Base-by-base conservation (phyloP, 2,329 filamentous ascomycete genomes). In the Drechslerella stenobrocha region DNA sequence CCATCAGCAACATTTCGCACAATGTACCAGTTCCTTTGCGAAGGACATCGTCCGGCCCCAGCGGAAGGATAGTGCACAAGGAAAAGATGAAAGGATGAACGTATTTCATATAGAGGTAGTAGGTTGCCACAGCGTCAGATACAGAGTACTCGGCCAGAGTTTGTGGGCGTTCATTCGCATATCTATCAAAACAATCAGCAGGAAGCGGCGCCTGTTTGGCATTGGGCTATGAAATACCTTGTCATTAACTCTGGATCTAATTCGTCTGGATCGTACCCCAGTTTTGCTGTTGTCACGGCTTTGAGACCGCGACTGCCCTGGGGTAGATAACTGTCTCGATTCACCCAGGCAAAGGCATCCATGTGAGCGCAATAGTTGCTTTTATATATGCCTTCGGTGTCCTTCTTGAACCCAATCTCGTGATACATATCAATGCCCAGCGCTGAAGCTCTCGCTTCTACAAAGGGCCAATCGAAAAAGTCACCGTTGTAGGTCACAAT, bases 401-500 rank as follows among this genome's bases (percentile, higher is more conserved):
- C 93, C 77, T 93, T 97, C 73, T 87, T 87, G 83, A 96, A 98
- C 3, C 93, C 93, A 73, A 96, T 98, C 76, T 98, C 95, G 70
- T 87, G 88, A 77, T 98, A 98, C 93, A 98, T 97, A 77, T 98
- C 93, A 75, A 98, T 96, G 26, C 95, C 93, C 47, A 72, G 95
- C 71, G 96, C 83, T 75, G 90, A 95, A 24, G 95, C 90, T 78
- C 93, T 83, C 44, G 93, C 85, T 79, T 98, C 93, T 22, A 98
- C 90, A 75, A 95, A 98, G 0, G 93, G 92, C 93, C 93, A 98
- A 86, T 98, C 93, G 85, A 98, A 98, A 76, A 98, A 98, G 80
- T 98, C 93, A 79, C 93, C 93, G 89, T 98, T 98, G 82, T 98
- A 98, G n/a, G 93, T 98, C 32, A 95, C 92, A 76, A 98, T 98